Evolutionary conservation across 2,329 filamentous ascomycete species (phyloP).

Genomic region (Sordariomycetes sp.): DNA sequence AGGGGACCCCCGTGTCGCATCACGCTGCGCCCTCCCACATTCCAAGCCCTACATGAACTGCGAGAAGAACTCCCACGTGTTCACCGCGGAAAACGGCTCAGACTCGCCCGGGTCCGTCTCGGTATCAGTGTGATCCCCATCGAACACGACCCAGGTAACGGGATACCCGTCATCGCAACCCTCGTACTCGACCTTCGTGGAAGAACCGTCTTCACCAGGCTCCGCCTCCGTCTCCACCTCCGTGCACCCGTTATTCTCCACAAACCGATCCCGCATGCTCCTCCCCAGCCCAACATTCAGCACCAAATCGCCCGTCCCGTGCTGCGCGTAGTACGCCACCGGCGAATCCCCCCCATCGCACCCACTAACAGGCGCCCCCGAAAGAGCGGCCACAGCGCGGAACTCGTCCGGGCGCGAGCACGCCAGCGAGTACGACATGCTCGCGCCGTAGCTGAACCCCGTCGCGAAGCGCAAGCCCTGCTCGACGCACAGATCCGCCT

Average conservation of each 20-base stretch:
- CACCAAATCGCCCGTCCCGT: slow-evolving; percentile 24
- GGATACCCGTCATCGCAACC: slow-evolving; percentile 2
- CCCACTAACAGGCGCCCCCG: slow-evolving; percentile 20
- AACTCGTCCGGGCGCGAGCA: slow-evolving; percentile 25
- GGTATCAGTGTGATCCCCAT: neutral
- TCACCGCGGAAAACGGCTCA: neutral
- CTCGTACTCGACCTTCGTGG: neutral
- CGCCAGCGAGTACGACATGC: slow-evolving; percentile 17
- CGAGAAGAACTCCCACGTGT: slow-evolving; percentile 4
- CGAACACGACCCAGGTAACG: slow-evolving; percentile 1
- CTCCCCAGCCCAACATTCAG: slow-evolving; percentile 21
- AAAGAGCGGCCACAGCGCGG: slow-evolving; percentile 25
- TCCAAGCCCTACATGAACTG: neutral
- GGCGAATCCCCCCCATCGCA: slow-evolving; percentile 24
- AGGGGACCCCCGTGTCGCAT: too few species aligned
- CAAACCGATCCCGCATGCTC: slow-evolving; percentile 24
- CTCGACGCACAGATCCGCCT: slow-evolving; percentile 28
- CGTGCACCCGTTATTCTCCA: slow-evolving; percentile 23
- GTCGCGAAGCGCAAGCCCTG: slow-evolving; percentile 33
- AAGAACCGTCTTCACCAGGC: neutral
- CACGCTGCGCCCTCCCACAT: too few species aligned
- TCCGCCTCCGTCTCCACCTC: neutral
- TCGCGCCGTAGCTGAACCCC: slow-evolving; percentile 29
- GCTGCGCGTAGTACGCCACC: slow-evolving; percentile 26
- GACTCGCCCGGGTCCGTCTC: neutral